Conservation (phyloP, 2,329 filamentous ascomycete genomes). For the Stachybotrys chlorohalonatus region DNA sequence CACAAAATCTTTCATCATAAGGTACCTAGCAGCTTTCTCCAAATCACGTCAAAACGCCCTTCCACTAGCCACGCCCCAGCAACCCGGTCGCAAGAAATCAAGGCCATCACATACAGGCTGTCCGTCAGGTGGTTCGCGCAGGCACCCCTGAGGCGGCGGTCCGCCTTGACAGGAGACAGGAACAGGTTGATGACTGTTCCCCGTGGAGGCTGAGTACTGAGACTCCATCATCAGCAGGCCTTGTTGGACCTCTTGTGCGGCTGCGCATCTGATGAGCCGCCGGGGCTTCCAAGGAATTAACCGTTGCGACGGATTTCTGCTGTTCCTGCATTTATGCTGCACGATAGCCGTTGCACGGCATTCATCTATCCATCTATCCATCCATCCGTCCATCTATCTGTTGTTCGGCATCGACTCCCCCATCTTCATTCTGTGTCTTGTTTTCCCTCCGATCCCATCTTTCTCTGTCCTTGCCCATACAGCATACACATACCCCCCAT, state of each 20-base stretch:
- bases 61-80: no score
- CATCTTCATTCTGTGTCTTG: no score
- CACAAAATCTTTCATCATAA: no score
- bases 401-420: no score
- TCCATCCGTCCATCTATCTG: background rate
- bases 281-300: background rate
- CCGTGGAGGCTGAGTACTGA: slow-evolving; percentile 25
- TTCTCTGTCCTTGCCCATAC: no score
- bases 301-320: background rate
- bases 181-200: slow-evolving; percentile 15
- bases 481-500: no score
- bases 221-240: slow-evolving; percentile 33
- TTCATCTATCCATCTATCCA: background rate
- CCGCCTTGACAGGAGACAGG: background rate
- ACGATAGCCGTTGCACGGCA: background rate
- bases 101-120: background rate
- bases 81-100: no score
- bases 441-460: no score
- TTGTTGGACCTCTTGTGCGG: slow-evolving; percentile 14
- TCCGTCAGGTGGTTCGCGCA: background rate
- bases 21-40: no score
- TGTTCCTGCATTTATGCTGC: slow-evolving; percentile 12
- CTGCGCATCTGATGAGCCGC: slow-evolving; percentile 11
- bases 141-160: background rate
- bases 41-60: no score